Conservation (phyloP, 805 yeast species). For the Tetrapisispora phaffii region DNA sequence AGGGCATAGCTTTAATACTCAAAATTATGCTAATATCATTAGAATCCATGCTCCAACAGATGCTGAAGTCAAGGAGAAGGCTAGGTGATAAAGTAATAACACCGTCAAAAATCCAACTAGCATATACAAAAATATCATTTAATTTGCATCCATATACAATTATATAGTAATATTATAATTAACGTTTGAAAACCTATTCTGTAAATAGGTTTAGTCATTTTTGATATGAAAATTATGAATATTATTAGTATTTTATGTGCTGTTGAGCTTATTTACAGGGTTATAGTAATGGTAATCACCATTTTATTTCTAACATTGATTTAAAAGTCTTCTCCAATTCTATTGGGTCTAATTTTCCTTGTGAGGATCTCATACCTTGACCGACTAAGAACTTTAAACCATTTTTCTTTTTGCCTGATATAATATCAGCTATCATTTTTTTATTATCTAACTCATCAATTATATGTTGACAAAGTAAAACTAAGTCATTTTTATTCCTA, state of each 20-base stretch:
- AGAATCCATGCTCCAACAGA: slow-evolving; percentile 80
- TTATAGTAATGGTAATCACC: slow-evolving; percentile 3
- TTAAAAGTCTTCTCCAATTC: slow-evolving; percentile 31
- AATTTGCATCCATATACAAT: neutral
- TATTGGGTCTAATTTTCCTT: slow-evolving; percentile 42
- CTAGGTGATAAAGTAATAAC: neutral
- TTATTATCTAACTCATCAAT: slow-evolving; percentile 33
- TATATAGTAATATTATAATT: too few relatives aligned
- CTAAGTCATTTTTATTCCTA: slow-evolving; percentile 30
- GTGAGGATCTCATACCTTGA: slow-evolving; percentile 68
- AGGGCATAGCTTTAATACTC: slow-evolving; percentile 70
- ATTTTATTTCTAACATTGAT: slow-evolving; percentile 14
- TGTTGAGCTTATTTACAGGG: neutral
- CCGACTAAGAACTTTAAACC: slow-evolving; percentile 77
- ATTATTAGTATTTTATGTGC: too few relatives aligned
- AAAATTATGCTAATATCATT: slow-evolving; percentile 62
- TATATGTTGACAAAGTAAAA: slow-evolving; percentile 36
- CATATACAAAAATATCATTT: neutral
- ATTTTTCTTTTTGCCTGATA: slow-evolving; percentile 46
- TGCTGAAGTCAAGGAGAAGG: slow-evolving; percentile 57
- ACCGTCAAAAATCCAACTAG: neutral
- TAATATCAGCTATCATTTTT: slow-evolving; percentile 48
- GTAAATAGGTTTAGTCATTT: too few relatives aligned
- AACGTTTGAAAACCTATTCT: neutral
- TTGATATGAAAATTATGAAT: neutral